These are phyloP conservation scores for Rhizopus microsporus DNA, from an alignment of 371 early-diverging fungal species.

Conservation along the genomic window DNA sequence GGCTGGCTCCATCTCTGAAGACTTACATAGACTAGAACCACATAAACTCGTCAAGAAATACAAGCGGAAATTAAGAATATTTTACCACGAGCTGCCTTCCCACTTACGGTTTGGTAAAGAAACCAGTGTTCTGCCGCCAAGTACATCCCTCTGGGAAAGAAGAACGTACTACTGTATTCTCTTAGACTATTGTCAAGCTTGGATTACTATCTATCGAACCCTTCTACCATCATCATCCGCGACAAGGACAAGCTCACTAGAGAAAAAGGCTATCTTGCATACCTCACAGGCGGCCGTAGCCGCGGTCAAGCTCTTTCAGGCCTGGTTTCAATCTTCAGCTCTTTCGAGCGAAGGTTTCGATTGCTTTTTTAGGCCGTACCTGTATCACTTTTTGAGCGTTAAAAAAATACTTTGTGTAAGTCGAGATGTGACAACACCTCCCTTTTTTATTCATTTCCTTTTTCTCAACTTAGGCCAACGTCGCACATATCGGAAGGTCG, in stretches of 20 bases:
- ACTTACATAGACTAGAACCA: conserved; percentile 13
- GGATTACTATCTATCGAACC: conserved; percentile 30
- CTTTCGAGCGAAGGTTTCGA: conserved; percentile 32
- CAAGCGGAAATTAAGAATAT: conserved; percentile 2
- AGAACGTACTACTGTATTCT: conserved; percentile 30
- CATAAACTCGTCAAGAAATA: conserved; percentile 8
- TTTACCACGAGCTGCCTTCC: conserved; percentile 7
- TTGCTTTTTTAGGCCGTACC: conserved; percentile 45
- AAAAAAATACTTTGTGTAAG: conserved; percentile 34
- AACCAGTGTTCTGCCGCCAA: not conserved
- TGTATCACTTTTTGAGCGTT: conserved; percentile 39
- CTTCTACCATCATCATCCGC: conserved; percentile 13
- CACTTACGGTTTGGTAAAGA: conserved; percentile 7
- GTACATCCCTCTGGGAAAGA: conserved; percentile 22
- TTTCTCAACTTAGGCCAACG: conserved; percentile 15
- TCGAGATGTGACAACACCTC: not conserved
- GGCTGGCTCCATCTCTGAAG: conserved; percentile 13
- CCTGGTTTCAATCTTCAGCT: conserved; percentile 27
- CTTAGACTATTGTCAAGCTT: conserved; percentile 34
- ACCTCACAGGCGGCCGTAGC: conserved; percentile 37
- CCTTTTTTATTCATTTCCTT: not conserved
- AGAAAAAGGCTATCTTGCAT: conserved; percentile 22
- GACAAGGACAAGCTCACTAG: not conserved
- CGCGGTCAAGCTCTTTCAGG: conserved; percentile 25
- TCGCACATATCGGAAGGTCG: conserved; percentile 21